Conservation (phyloP, 192 early-diverging fungal genomes). For the Entomortierella chlamydospora region DNA sequence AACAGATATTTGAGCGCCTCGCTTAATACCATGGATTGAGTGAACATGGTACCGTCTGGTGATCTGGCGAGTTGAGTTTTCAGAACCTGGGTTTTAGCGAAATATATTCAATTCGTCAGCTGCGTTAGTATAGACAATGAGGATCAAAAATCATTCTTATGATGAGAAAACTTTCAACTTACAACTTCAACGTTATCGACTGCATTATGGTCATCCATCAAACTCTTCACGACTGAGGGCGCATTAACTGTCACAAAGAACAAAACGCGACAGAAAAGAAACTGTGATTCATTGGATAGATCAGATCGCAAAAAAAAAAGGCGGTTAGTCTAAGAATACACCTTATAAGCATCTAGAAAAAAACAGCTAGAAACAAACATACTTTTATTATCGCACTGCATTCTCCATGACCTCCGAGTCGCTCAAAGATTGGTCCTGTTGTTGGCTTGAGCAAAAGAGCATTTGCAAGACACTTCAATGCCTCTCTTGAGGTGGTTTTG, state of each 20-base stretch:
- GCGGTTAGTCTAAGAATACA: not conserved
- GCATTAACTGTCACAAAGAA: slow-evolving; percentile 74
- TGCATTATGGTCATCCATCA: slow-evolving; percentile 56
- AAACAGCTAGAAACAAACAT: not conserved
- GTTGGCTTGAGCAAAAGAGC: slow-evolving; percentile 65
- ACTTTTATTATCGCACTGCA: slow-evolving; percentile 62
- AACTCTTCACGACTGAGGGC: slow-evolving; percentile 41
- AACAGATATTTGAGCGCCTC: slow-evolving; percentile 69
- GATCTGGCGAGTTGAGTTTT: slow-evolving; percentile 46
- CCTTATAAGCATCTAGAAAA: not conserved
- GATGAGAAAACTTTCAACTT: no score
- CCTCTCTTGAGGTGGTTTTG: slow-evolving; percentile 53
- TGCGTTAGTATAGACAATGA: no score
- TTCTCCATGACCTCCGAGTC: slow-evolving; percentile 53
- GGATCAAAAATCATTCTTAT: no score
- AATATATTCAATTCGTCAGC: slow-evolving; percentile 2
- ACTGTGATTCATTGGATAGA: slow-evolving; percentile 64
- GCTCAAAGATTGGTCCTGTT: slow-evolving; percentile 59
- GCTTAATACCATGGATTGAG: slow-evolving; percentile 56
- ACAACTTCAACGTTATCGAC: slow-evolving; percentile 54
- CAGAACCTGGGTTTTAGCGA: slow-evolving; percentile 25
- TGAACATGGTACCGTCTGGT: slow-evolving; percentile 51
- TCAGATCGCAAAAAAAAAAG: slow-evolving; percentile 18
- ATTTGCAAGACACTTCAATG: slow-evolving; percentile 79
- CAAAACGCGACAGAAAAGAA: slow-evolving; percentile 72